Conservation (phyloP, 441 rosid species). For the Capsella rubella region DNA sequence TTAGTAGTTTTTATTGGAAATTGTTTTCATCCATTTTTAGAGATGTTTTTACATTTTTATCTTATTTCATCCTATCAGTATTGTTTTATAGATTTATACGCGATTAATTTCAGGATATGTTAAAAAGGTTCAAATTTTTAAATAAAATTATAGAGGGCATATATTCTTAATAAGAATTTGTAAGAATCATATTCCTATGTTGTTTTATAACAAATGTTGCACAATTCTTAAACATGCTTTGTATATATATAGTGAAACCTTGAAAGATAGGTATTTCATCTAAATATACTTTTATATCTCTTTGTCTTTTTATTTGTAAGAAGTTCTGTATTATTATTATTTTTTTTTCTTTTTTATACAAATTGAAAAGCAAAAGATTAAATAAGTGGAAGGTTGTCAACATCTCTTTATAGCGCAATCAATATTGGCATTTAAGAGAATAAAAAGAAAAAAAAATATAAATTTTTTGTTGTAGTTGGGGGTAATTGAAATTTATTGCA, state of each 20-base stretch:
- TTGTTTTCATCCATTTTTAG: neutral
- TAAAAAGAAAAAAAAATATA: neutral
- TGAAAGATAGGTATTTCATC: neutral
- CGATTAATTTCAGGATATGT: neutral
- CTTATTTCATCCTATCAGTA: neutral
- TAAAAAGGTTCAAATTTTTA: neutral
- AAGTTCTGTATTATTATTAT: neutral
- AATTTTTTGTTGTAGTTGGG: slow-evolving; percentile 21
- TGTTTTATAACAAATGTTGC: slow-evolving; percentile 6
- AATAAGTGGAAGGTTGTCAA: slow-evolving; percentile 42
- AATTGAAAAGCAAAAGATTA: slow-evolving; percentile 26
- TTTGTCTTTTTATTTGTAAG: neutral
- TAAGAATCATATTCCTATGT: neutral
- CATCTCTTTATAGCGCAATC: slow-evolving; percentile 47
- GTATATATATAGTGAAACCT: neutral
- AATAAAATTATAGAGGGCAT: neutral
- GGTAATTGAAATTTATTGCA: slow-evolving; percentile 47
- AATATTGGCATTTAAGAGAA: slow-evolving; percentile 37
- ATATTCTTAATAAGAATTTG: too few relatives aligned
- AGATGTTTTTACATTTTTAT: neutral
- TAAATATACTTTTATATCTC: neutral
- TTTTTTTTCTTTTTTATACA: neutral
- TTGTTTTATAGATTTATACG: neutral
- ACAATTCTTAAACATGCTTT: slow-evolving; percentile 8
- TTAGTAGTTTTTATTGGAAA: neutral